A percentile compares a stretch with the other conserved stretches of the same genome.
Evolutionary conservation across 1,284 basidiomycete genomes (phyloP).

Genomic region (Papiliotrema fonsecae): DNA sequence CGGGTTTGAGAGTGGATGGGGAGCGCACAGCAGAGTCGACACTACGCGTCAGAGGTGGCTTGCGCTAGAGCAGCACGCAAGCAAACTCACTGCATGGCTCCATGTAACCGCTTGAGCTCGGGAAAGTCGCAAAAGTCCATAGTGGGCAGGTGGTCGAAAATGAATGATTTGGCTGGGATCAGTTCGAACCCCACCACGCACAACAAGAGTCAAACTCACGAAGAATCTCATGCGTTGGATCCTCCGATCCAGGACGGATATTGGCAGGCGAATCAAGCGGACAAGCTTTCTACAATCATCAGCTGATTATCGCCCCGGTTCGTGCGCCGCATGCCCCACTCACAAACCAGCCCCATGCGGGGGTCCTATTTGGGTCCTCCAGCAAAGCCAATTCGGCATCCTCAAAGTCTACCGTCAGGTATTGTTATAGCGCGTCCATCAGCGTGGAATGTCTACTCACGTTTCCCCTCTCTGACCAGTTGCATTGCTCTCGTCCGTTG

Average conservation of each 20-base stretch:
- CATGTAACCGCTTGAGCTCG: conserved; percentile 45
- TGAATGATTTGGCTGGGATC: conserved; percentile 41
- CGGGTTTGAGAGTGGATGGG: conserved; percentile 42
- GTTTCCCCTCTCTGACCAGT: conserved; percentile 38
- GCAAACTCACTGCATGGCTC: conserved; percentile 39
- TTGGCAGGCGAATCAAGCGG: conserved; percentile 44
- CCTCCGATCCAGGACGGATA: conserved; percentile 35
- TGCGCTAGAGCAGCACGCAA: background rate
- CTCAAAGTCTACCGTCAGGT: conserved; percentile 39
- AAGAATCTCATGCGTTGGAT: conserved; percentile 29
- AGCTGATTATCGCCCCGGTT: too few relatives aligned
- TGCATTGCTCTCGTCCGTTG: conserved; percentile 45
- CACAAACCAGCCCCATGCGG: conserved; percentile 46
- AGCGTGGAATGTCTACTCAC: conserved; percentile 32
- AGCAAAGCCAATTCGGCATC: conserved; percentile 41
- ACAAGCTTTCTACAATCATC: conserved; percentile 38
- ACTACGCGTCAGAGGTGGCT: conserved; percentile 9
- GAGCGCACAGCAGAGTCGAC: conserved; percentile 43
- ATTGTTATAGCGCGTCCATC: background rate
- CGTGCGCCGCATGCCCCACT: conserved; percentile 10
- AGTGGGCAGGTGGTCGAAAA: conserved; percentile 49
- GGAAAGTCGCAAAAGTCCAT: conserved; percentile 54
- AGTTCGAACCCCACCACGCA: background rate
- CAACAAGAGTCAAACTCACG: too few relatives aligned
- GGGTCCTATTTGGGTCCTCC: conserved; percentile 44